Percentiles rank a stretch among this genome's conserved stretches.
phyloP scores from a whole-genome alignment of 371 early-diverging fungal species.

The Mortierella sp. region DNA sequence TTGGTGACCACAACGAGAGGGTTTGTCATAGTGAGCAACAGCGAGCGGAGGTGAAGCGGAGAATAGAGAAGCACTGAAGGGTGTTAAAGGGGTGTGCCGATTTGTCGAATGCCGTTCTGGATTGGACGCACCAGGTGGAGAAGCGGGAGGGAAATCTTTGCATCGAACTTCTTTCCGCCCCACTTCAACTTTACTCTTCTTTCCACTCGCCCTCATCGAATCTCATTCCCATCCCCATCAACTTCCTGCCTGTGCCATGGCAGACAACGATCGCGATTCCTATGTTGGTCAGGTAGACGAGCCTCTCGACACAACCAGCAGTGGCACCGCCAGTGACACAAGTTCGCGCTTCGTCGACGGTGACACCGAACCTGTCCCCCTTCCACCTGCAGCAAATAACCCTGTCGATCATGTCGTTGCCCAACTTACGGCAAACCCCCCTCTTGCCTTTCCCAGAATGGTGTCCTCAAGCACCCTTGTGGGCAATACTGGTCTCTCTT shows the following conservation, averaged over 20 bases:
- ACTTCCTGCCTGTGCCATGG: not conserved
- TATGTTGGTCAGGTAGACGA: slow-evolving; percentile 1
- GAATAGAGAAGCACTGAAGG: not conserved
- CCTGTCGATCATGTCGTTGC: not conserved
- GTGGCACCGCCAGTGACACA: not conserved
- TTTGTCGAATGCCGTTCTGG: too few species aligned
- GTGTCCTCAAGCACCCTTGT: slow-evolving; percentile 4
- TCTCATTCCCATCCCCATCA: not conserved
- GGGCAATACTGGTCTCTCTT: slow-evolving; percentile 18
- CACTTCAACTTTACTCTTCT: not conserved
- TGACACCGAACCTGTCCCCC: not conserved
- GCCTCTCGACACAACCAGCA: not conserved
- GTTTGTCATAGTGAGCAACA: too few species aligned
- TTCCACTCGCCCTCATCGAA: not conserved
- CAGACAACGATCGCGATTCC: not conserved
- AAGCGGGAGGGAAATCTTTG: not conserved
- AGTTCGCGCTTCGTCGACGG: not conserved
- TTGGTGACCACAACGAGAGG: too few species aligned
- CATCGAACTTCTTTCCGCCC: not conserved
- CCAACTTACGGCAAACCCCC: too few species aligned
- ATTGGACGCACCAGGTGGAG: not conserved
- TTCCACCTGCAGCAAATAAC: not conserved
- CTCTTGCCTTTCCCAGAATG: slow-evolving; percentile 1
- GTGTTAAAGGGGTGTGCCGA: not conserved
- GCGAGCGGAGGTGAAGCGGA: slow-evolving; percentile 13